Evolutionary conservation across 2,329 filamentous ascomycete genomes (phyloP).

Genomic region (Fusarium humuli): DNA sequence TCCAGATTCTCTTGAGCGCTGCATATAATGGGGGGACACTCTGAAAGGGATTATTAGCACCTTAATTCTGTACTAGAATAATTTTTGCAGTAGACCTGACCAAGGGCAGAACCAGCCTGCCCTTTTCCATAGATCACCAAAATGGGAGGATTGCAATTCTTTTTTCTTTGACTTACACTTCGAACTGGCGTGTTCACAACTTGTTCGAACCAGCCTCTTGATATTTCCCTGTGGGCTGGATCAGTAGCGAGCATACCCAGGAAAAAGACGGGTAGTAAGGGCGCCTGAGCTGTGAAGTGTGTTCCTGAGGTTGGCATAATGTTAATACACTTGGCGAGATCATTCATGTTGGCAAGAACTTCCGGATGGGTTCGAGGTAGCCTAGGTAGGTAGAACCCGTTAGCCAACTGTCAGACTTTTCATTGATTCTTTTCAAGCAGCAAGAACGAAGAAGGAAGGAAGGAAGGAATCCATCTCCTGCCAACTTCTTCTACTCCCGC

Average conservation of each 20-base stretch:
- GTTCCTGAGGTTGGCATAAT: constrained; percentile 57
- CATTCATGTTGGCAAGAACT: constrained; percentile 48
- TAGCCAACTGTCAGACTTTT: constrained; percentile 13
- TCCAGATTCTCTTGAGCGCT: constrained; percentile 51
- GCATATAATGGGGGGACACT: constrained; percentile 55
- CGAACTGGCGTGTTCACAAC: constrained; percentile 54
- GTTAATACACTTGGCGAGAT: constrained; percentile 53
- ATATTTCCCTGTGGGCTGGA: constrained; percentile 46
- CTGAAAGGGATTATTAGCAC: constrained; percentile 45
- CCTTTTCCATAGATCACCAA: constrained; percentile 17
- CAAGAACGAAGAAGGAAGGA: neutral
- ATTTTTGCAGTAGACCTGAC: constrained; percentile 26
- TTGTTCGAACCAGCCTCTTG: constrained; percentile 52
- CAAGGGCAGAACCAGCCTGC: constrained; percentile 42
- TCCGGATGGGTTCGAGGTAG: constrained; percentile 53
- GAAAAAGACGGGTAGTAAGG: constrained; percentile 57
- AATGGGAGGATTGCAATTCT: constrained; percentile 22
- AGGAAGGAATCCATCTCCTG: neutral
- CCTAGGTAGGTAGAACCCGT: constrained; percentile 39
- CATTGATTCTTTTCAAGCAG: neutral
- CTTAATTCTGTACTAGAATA: constrained; percentile 37
- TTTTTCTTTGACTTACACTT: constrained; percentile 51
- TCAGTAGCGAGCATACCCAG: constrained; percentile 52
- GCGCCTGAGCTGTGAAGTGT: constrained; percentile 57
- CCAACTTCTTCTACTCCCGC: neutral